These are phyloP conservation scores for Nemania diffusa DNA, from an alignment of 2,329 filamentous ascomycete genomes.

Conservation along the genomic window DNA sequence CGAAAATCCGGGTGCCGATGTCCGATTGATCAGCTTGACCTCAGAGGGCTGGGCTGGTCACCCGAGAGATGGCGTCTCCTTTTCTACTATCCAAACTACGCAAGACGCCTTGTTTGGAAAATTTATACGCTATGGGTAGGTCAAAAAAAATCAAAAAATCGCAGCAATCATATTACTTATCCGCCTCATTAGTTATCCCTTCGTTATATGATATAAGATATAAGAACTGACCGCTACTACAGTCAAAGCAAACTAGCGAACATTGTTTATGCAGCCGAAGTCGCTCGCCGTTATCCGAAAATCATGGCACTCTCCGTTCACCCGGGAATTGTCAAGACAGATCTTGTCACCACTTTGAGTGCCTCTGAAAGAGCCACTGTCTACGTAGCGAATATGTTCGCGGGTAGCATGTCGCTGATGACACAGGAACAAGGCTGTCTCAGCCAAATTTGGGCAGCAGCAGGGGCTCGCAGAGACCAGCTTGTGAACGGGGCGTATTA, in stretches of 20 bases:
- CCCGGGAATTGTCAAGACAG: slow-evolving; percentile 46
- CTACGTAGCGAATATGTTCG: slow-evolving; percentile 30
- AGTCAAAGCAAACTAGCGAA: slow-evolving; percentile 51
- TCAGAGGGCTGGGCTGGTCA: slow-evolving; percentile 40
- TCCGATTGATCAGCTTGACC: slow-evolving; percentile 44
- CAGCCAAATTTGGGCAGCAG: slow-evolving; percentile 56
- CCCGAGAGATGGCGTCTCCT: slow-evolving; percentile 40
- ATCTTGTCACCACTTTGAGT: slow-evolving; percentile 38
- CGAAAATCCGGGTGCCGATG: slow-evolving; percentile 38
- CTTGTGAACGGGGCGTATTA: slow-evolving; percentile 52
- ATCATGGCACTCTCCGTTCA: slow-evolving; percentile 44
- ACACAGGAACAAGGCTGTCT: slow-evolving; percentile 51
- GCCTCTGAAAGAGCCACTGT: slow-evolving; percentile 35
- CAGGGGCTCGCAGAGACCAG: slow-evolving; percentile 41
- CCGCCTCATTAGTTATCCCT: too few relatives aligned
- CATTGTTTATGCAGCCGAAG: slow-evolving; percentile 44
- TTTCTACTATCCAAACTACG: slow-evolving; percentile 42
- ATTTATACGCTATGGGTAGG: slow-evolving; percentile 45
- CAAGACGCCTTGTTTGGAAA: slow-evolving; percentile 39
- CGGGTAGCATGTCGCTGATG: slow-evolving; percentile 29
- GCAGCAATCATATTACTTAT: too few relatives aligned
- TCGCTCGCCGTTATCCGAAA: slow-evolving; percentile 43
- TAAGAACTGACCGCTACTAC: slow-evolving; percentile 45
- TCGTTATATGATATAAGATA: too few relatives aligned
- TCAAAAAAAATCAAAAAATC: neutral